Base-by-base conservation (phyloP, 2,329 filamentous ascomycete genomes). In the Alternaria rosae region DNA sequence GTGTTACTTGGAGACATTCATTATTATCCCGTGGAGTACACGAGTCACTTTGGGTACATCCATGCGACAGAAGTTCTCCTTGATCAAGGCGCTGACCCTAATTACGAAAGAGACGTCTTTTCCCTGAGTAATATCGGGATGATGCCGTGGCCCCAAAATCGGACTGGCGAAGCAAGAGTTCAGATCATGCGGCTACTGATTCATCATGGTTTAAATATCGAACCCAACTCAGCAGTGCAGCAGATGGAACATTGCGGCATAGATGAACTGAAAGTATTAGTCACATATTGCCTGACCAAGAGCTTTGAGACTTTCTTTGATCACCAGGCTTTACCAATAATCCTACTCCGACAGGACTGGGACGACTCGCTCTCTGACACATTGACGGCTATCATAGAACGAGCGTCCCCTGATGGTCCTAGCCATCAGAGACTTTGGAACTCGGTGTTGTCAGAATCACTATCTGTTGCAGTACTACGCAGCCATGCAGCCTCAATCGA, bases 171-270 rank as follows among this genome's bases (percentile, higher is more conserved):
- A 25, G 6, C 5, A 25, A 6, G 13, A n/a, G 6, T 44, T 21
- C 12, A 25, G 10, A 44, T 25, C 7, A 4, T 47, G 8, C 44
- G 25, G 23, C 25, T 47, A 0, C 17, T 47, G 3, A 17, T 47
- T 7, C 7, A 6, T 20, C 5, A 6, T 11, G 44, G 44, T 4
- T 8, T 47, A 10, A 5, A 44, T 23, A 2, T 15, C 12, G 10
- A 3, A 7, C 21, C 42, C n/a, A 1, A 7, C 4, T 3, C 3
- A 23, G 11, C 11, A 13, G 41, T 8, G 5, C 1, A 1, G 2
- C 3, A n/a, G 8, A 15, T 25, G 23, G 6, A 6, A 6, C 1
- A 6, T 28, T 28, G 23, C 25, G 5, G 4, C 15, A 4, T 3
- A 5, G n/a, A 28, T 17, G 44, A 47, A 12, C 6, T 47, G 15